Evolutionary conservation across 1,139 yeast genomes (phyloP), one percentile per base, ranked within the genome.

Genomic region (Yamadazyma epiphylla): DNA sequence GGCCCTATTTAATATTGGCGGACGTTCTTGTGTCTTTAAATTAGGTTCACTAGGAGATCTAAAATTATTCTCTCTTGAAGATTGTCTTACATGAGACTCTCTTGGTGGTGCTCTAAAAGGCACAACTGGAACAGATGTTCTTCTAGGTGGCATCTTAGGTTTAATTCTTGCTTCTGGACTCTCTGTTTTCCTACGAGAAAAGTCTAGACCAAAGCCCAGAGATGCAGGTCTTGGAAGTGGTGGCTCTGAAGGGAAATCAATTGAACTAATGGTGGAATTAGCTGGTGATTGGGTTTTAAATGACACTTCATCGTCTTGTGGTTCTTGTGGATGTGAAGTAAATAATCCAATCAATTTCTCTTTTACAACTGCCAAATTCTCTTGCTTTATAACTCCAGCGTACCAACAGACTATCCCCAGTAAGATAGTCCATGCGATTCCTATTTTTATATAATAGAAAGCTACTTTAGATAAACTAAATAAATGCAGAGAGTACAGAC

Each of bases 361-460:
- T 10, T 17, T 7, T 7, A 17, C 9, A 7, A 7, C 10, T 17
- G 7, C 20, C 20, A 17, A 17, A 17, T 17, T 10, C 7, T 17
- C 20, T 17, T 17, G 19, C 30, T 48, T 49, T 27, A 60, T 33
- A 5, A 58, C 25, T 2, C 67, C 69, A 19, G 51, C 31, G 43
- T 61, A 61, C 62, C 65, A 57, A 19, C 48, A 46, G 13, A 49
- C 36, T 1, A 44, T 48, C n/a, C 55, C 59, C 6, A 53, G 28
- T n/a, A 57, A 25, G 2, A 47, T 35, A 0, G 49, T 57, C 60
- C 58, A 59, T 1, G 53, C 33, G 10, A 49, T 32, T 5, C 49
- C 56, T 22, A 54, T 36, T 32, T 55, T 55, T 22, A 55, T 35
- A 14, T 55, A 37, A 24, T 48, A 41, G 23, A 51, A 48, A 3